Evolutionary conservation across 164 flowering plant species (phyloP).

Genomic region (Protea cynaroides): DNA sequence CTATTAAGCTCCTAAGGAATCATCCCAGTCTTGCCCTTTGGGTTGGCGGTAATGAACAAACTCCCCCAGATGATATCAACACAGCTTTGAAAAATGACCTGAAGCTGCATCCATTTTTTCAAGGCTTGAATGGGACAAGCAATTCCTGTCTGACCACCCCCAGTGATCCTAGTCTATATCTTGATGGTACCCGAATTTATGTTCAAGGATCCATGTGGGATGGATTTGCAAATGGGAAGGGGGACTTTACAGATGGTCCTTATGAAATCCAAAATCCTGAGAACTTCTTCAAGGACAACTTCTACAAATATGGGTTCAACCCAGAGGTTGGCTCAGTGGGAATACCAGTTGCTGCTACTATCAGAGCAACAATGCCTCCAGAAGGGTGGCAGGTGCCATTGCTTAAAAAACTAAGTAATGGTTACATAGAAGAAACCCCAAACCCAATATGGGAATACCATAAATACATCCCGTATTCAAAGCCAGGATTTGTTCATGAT

Average conservation of each 20-base stretch:
- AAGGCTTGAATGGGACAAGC: conserved; percentile 14
- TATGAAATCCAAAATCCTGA: conserved; percentile 96
- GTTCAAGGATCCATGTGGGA: conserved; percentile 98
- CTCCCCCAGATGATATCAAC: conserved; percentile 84
- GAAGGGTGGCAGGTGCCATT: conserved; percentile 93
- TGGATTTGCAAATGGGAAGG: conserved; percentile 92
- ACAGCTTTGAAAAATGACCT: conserved; percentile 61
- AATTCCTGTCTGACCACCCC: conserved; percentile 4
- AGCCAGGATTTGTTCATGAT: conserved; percentile 65
- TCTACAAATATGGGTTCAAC: conserved; percentile 81
- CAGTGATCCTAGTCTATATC: conserved; percentile 81
- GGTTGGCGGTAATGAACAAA: conserved; percentile 98
- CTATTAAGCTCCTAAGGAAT: conserved; percentile 88
- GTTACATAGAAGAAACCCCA: conserved; percentile 71
- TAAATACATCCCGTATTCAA: conserved; percentile 91
- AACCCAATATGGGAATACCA: conserved; percentile 94
- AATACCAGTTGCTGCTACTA: conserved; percentile 93
- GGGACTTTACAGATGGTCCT: conserved; percentile 89
- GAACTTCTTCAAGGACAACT: conserved; percentile 71
- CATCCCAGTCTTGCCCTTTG: conserved; percentile 98
- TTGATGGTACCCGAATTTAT: conserved; percentile 89
- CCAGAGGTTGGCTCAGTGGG: conserved; percentile 99
- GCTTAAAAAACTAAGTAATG: conserved; percentile 50
- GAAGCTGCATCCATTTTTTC: conserved; percentile 69
- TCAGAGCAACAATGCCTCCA: conserved; percentile 90